Percentiles rank a stretch among this genome's conserved stretches.
phyloP scores from a whole-genome alignment of 2,329 filamentous ascomycete species.

The Magnaporthiopsis rhizophila region DNA sequence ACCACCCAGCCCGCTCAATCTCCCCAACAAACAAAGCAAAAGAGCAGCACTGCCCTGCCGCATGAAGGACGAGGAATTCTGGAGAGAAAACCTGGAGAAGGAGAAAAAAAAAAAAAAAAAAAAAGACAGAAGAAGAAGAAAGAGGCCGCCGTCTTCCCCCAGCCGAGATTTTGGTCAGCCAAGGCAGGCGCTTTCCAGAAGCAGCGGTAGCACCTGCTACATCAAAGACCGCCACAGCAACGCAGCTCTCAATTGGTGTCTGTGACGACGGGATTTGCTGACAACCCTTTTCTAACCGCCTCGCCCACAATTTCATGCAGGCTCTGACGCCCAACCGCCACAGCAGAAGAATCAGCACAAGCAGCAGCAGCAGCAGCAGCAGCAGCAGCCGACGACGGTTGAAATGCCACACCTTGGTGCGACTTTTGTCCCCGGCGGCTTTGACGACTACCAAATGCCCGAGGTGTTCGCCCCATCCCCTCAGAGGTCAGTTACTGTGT shows the following conservation, averaged over 20 bases:
- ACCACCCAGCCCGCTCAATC: neutral
- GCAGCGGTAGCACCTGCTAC: neutral
- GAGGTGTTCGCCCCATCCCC: constrained; percentile 48
- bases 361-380: too few species aligned
- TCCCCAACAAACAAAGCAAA: neutral
- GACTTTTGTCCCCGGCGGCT: constrained; percentile 48
- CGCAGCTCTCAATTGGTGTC: too few species aligned
- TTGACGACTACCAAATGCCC: constrained; percentile 51
- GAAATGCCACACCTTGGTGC: constrained; percentile 39
- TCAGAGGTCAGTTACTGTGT: constrained; percentile 38
- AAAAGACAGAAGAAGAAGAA: neutral
- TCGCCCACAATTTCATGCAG: neutral
- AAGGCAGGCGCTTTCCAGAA: neutral
- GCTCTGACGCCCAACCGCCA: neutral
- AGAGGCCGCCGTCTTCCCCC: neutral
- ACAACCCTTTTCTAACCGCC: neutral
- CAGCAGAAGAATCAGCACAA: too few species aligned
- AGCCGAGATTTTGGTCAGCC: neutral
- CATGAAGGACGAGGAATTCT: neutral
- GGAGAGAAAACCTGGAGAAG: neutral
- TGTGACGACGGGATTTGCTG: neutral
- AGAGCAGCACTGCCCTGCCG: neutral
- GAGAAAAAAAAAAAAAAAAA: neutral
- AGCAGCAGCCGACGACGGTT: neutral
- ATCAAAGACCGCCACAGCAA: too few species aligned